Evolutionary conservation across 2,329 filamentous ascomycete genomes (phyloP), one percentile per base, ranked within the genome.

Genomic region (Dactylellina cionopaga): DNA sequence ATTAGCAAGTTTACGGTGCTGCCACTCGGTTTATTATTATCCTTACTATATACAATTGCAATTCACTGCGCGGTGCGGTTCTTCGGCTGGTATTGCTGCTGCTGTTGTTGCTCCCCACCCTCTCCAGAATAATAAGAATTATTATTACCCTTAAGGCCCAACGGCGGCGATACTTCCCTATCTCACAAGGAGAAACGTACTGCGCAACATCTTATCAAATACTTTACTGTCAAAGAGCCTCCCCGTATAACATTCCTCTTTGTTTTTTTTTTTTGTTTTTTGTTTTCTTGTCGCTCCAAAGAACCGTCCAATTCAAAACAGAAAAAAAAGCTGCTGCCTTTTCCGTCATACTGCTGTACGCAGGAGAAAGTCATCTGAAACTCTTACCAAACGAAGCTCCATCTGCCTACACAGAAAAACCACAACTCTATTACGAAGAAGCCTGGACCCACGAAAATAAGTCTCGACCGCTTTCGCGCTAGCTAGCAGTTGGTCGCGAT

Each of bases 241-340:
- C 24, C 19, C 10, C 33, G 5, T 29, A 24, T 19, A 31, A 22
- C n/a, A n/a, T n/a, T n/a, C n/a, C n/a, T n/a, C n/a, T n/a, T n/a
- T n/a, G n/a, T n/a, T n/a, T n/a, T n/a, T n/a, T n/a, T n/a, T n/a
- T 27, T 41, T 15, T 41, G n/a, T 25, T 27, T 47, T 41, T 55
- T 41, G 17, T 41, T 29, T 27, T 47, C 43, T 25, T 5, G 43
- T n/a, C n/a, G n/a, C n/a, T n/a, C n/a, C n/a, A n/a, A n/a, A n/a
- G n/a, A n/a, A n/a, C n/a, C n/a, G 33, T 63, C 47, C 39, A 41
- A 56, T 62, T 49, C 55, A 63, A 63, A 49, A 56, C 62, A 29
- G 25, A 25, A 43, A 71, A 62, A 55, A 56, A 64, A 58, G 56
- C 66, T 64, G 66, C 51, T 71, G 66, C 66, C 66, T 71, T 71